These are phyloP conservation scores for Allodekkera sacchari DNA, from an alignment of 805 yeast genomes.

Conservation along the genomic window DNA sequence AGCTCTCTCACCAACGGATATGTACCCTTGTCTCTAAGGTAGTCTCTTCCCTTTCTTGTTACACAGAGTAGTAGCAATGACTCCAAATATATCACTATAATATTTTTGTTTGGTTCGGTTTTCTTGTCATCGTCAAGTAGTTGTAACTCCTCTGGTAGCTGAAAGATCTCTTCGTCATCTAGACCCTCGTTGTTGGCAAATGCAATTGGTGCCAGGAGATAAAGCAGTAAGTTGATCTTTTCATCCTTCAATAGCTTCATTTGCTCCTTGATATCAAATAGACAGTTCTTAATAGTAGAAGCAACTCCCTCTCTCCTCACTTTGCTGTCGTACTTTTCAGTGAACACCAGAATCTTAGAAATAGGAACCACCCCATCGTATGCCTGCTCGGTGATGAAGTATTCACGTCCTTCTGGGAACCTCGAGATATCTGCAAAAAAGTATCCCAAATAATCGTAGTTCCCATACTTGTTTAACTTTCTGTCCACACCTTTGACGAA, in stretches of 20 bases:
- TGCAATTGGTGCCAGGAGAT: constrained; percentile 72
- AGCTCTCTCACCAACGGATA: constrained; percentile 83
- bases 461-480: constrained; percentile 60
- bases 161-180: constrained; percentile 76
- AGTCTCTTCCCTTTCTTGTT: constrained; percentile 63
- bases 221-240: constrained; percentile 68
- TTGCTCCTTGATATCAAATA: constrained; percentile 74
- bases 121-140: constrained; percentile 64
- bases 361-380: constrained; percentile 75
- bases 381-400: constrained; percentile 62
- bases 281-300: constrained; percentile 80
- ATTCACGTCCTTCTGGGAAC: constrained; percentile 61
- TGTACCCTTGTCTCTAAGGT: constrained; percentile 70
- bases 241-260: constrained; percentile 48
- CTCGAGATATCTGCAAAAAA: constrained; percentile 89
- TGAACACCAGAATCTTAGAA: constrained; percentile 73
- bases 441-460: constrained; percentile 75
- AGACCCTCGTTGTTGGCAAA: constrained; percentile 49
- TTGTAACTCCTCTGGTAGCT: constrained; percentile 84
- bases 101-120: constrained; percentile 63
- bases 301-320: constrained; percentile 89
- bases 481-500: constrained; percentile 80
- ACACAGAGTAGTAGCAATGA: constrained; percentile 73
- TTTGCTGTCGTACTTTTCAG: constrained; percentile 70
- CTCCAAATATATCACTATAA: constrained; percentile 69